Evolutionary conservation across 225 moss, liverwort and hornwort species (phyloP), one percentile per base, ranked within the genome.

Genomic region (Polytrichum formosum): DNA sequence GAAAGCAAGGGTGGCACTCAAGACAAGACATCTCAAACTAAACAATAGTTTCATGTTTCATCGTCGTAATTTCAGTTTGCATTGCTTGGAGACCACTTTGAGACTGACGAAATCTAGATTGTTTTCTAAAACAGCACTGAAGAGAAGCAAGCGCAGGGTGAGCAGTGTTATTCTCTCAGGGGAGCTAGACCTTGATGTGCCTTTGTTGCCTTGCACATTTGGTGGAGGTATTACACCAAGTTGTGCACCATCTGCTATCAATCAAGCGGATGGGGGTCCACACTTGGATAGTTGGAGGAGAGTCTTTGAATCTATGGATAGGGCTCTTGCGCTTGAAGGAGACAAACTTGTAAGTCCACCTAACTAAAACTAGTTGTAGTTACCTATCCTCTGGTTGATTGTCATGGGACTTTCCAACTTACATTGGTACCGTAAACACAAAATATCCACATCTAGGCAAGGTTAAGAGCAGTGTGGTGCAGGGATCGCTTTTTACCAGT

Each of bases 301-400:
- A 71, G 83, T 86, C 70, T 86, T 86, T 22, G 80, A 83, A 70
- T 83, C 86, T 26, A 86, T 86, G 86, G 78, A 80, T 53, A 80
- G 78, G 66, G 83, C 86, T 23, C 83, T 86, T 28, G 80, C 73
- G 28, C 54, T 78, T 53, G 86, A 86, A 78, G 86, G 83, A 21
- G 75, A 80, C 67, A 86, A 83, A 62, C 78, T 86, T 77, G 86
- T 86, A 75, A 66, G 86, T 18, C 46, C 68, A 20, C 66, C 25
- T 46, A 13, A 46, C 46, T 61, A 5, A 21, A 7, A 7, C n/a
- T 61, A 22, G 13, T 46, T 46, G 46, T 13, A 16, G 35, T 61
- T 22, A 26, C 61, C 8, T 5, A 22, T 21, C 61, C 19, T 61
- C 6, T 21, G 13, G 46, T 13, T 13, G 13, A 7, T 46, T 16